phyloP scores from a whole-genome alignment of 139 green algal species.

The Edaphochlamys debaryana region DNA sequence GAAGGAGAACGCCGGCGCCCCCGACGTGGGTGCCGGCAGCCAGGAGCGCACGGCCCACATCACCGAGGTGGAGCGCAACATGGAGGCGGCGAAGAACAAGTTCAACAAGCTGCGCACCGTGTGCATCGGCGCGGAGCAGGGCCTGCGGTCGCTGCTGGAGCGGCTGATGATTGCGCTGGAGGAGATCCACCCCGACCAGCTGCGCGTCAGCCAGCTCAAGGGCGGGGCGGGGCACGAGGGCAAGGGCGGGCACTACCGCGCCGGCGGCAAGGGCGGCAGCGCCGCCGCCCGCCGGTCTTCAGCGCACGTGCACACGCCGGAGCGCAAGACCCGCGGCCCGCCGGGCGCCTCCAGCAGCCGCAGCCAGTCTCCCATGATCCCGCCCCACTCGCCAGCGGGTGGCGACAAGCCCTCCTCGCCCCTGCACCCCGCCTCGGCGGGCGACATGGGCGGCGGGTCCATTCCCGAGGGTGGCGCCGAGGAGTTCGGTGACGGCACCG shows the following conservation, averaged over 20 bases:
- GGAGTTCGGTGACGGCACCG: background rate
- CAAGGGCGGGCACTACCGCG: background rate
- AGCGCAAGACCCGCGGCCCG: conserved; percentile 26
- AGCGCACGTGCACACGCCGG: conserved; percentile 23
- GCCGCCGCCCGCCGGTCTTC: background rate
- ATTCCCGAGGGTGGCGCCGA: conserved; percentile 26
- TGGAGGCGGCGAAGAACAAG: conserved; percentile 60
- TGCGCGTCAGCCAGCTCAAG: conserved; percentile 42
- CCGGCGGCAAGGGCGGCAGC: background rate
- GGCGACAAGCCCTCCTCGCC: conserved; percentile 30
- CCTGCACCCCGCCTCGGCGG: background rate
- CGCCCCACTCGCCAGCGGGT: conserved; percentile 8
- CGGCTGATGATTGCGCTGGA: conserved; percentile 65
- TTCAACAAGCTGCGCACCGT: conserved; percentile 75
- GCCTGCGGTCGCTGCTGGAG: conserved; percentile 61
- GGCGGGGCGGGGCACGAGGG: conserved; percentile 9
- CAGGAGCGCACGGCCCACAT: conserved; percentile 47
- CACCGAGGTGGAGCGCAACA: conserved; percentile 58
- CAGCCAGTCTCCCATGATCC: conserved; percentile 13
- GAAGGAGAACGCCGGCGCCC: conserved; percentile 51
- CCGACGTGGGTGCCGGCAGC: conserved; percentile 11
- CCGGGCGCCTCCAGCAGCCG: background rate
- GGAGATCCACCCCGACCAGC: conserved; percentile 45
- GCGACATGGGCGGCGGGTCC: background rate
- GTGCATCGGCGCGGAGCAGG: conserved; percentile 78